phyloP scores from a whole-genome alignment of 2,329 filamentous ascomycete genomes.

The Penicillium sp. region DNA sequence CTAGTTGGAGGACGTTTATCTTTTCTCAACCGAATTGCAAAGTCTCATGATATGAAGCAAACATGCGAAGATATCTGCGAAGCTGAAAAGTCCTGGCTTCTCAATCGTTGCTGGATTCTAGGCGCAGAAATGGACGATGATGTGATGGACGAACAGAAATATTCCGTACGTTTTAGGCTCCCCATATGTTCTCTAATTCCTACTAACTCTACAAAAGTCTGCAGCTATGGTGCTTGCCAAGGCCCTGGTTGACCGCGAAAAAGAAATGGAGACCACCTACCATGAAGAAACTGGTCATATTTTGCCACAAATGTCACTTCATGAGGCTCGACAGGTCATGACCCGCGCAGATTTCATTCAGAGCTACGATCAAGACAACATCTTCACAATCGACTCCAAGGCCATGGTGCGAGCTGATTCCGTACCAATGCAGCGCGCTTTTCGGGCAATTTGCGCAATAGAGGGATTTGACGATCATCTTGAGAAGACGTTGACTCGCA shows the following conservation, averaged over 20 bases:
- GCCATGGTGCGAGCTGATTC: conserved; percentile 88
- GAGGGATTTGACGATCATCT: conserved; percentile 78
- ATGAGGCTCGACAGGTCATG: conserved; percentile 87
- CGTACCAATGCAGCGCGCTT: conserved; percentile 93
- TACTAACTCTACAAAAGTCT: conserved; percentile 48
- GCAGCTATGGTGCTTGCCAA: conserved; percentile 91
- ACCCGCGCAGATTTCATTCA: conserved; percentile 93
- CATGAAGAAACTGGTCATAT: conserved; percentile 65
- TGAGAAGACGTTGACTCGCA: conserved; percentile 77
- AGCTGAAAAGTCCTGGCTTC: conserved; percentile 71
- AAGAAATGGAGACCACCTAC: conserved; percentile 59
- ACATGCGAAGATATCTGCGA: conserved; percentile 71
- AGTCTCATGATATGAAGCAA: conserved; percentile 70
- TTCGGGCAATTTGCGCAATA: conserved; percentile 73
- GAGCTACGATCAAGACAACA: conserved; percentile 84
- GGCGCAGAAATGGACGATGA: conserved; percentile 85
- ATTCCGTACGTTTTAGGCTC: conserved; percentile 60
- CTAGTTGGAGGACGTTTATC: conserved; percentile 82
- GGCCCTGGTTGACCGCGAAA: conserved; percentile 80
- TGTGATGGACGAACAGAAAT: conserved; percentile 97
- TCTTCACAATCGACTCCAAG: conserved; percentile 87
- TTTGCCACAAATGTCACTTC: conserved; percentile 74
- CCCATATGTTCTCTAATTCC: not conserved
- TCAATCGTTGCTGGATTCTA: conserved; percentile 75
- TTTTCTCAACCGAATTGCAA: conserved; percentile 87